Conservation (phyloP, 2,329 filamentous ascomycete species). For the Arachnomyces sp. region DNA sequence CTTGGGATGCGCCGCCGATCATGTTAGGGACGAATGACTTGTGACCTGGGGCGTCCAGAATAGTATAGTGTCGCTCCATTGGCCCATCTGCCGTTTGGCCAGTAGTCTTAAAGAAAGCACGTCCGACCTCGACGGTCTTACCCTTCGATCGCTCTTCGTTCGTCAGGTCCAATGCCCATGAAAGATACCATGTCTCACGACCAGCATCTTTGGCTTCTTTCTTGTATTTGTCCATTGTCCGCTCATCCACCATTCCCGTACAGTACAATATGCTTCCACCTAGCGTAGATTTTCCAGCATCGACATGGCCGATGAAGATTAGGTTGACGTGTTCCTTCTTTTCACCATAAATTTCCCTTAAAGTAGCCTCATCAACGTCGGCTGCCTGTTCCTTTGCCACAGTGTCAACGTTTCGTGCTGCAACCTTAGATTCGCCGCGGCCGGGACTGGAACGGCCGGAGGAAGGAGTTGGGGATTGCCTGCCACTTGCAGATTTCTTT, state of each 20-base stretch:
- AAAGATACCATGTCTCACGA: conserved; percentile 97
- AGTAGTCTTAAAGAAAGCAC: conserved; percentile 84
- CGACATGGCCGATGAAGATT: conserved; percentile 96
- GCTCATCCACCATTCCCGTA: conserved; percentile 98
- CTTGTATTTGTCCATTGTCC: conserved; percentile 98
- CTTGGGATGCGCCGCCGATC: conserved; percentile 91
- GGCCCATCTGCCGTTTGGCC: conserved; percentile 28
- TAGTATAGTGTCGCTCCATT: conserved; percentile 90
- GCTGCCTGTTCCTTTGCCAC: conserved; percentile 75
- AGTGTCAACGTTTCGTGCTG: conserved; percentile 65
- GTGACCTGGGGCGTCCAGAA: conserved; percentile 92
- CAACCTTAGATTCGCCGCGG: conserved; percentile 49
- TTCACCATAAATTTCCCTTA: conserved; percentile 93
- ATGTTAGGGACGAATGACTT: conserved; percentile 98
- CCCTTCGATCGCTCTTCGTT: conserved; percentile 94
- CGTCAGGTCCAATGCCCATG: conserved; percentile 94
- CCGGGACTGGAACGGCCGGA: conserved; percentile 74
- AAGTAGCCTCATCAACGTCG: conserved; percentile 71
- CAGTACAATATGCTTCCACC: conserved; percentile 87
- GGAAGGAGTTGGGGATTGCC: conserved; percentile 70
- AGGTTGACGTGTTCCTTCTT: conserved; percentile 73
- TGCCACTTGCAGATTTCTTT: conserved; percentile 50
- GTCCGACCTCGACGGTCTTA: conserved; percentile 95
- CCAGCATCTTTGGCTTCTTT: conserved; percentile 91
- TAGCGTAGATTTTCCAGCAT: conserved; percentile 94